A percentile compares a stretch with the other conserved stretches of the same genome.
phyloP scores from a whole-genome alignment of 768 basidiomycete genomes.

The Russula sp. region DNA sequence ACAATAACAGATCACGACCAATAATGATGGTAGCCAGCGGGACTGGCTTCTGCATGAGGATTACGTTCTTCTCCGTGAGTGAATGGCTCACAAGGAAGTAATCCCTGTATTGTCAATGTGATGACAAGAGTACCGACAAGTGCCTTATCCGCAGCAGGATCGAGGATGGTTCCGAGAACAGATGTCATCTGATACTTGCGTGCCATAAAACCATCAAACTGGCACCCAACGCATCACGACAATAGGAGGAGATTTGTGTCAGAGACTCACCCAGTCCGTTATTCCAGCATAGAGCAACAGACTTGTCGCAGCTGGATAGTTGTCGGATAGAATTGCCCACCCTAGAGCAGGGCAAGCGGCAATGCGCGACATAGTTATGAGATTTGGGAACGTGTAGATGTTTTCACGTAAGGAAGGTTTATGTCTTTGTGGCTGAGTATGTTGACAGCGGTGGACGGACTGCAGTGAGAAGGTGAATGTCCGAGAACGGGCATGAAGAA shows the following conservation, averaged over 20 bases:
- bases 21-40: slow-evolving; percentile 82
- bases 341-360: slow-evolving; percentile 86
- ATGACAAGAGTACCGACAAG: slow-evolving; percentile 91
- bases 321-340: slow-evolving; percentile 75
- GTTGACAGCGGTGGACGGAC: slow-evolving; percentile 5
- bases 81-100: slow-evolving; percentile 63
- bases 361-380: slow-evolving; percentile 83
- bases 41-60: slow-evolving; percentile 39
- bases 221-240: slow-evolving; percentile 5
- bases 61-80: neutral
- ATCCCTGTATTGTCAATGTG: slow-evolving; percentile 72
- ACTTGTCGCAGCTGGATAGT: slow-evolving; percentile 74
- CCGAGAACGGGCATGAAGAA: slow-evolving; percentile 1
- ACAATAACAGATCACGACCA: slow-evolving; percentile 81
- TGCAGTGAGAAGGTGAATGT: neutral
- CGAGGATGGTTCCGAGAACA: slow-evolving; percentile 92
- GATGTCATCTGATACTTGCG: slow-evolving; percentile 79
- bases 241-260: neutral
- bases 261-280: slow-evolving; percentile 64
- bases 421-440: slow-evolving; percentile 1
- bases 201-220: slow-evolving; percentile 92
- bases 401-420: slow-evolving; percentile 55
- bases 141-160: slow-evolving; percentile 95
- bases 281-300: slow-evolving; percentile 88
- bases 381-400: slow-evolving; percentile 91